Evolutionary conservation across 192 early-diverging fungal genomes (phyloP).

Genomic region (Dissophora ornata): DNA sequence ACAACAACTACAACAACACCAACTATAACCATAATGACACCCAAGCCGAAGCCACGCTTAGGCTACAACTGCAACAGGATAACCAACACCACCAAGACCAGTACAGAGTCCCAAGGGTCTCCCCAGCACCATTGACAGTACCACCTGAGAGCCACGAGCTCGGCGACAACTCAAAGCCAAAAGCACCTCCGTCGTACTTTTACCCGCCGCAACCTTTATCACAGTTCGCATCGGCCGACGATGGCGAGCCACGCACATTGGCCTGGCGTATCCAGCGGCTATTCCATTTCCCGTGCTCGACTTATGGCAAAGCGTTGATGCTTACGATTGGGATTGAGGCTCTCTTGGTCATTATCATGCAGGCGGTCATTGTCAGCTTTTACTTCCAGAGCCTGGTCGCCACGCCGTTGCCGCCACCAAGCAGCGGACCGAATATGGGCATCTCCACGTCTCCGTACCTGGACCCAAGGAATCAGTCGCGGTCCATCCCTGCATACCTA

Average conservation of each 20-base stretch:
- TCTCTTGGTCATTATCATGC: conserved; percentile 45
- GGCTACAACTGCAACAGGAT: conserved; percentile 1
- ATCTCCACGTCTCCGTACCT: conserved; percentile 6
- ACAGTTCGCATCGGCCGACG: background rate
- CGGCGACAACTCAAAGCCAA: background rate
- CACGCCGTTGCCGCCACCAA: background rate
- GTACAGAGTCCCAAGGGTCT: too few relatives aligned
- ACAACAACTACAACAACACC: conserved; percentile 12
- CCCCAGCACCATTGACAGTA: background rate
- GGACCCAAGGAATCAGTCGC: conserved; percentile 27
- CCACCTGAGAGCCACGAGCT: background rate
- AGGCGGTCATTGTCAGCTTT: conserved; percentile 26
- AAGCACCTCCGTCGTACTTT: conserved; percentile 24
- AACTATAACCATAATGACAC: background rate
- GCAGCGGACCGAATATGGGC: background rate
- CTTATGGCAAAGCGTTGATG: conserved; percentile 33
- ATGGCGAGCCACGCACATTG: conserved; percentile 1
- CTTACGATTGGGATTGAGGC: conserved; percentile 32
- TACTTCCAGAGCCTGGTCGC: conserved; percentile 24
- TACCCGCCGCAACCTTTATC: conserved; percentile 37
- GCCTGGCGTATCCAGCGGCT: conserved; percentile 7
- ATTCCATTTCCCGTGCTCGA: conserved; percentile 31
- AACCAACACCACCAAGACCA: conserved; percentile 5
- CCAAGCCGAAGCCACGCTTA: background rate
- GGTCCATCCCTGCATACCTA: conserved; percentile 73